Evolutionary conservation across 192 early-diverging fungal genomes (phyloP).

Genomic region (Podila minutissima): DNA sequence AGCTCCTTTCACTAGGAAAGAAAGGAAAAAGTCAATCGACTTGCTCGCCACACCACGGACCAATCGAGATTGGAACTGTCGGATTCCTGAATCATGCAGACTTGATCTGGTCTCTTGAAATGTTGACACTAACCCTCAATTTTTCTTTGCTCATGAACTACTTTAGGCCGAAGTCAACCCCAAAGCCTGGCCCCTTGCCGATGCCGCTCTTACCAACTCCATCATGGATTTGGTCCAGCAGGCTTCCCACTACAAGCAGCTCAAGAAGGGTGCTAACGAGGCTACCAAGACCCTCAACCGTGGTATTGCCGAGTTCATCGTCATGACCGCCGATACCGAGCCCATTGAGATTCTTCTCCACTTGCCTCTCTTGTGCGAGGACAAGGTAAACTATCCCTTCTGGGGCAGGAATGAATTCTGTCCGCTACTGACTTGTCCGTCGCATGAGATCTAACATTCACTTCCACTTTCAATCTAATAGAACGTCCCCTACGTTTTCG

Average conservation of each 20-base stretch:
- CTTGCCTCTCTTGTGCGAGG: conserved; percentile 97
- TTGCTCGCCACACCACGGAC: no score
- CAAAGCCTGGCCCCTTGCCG: conserved; percentile 92
- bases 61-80: no score
- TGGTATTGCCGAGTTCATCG: conserved; percentile 98
- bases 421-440: background rate
- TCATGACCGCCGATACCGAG: conserved; percentile 98
- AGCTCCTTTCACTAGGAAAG: no score
- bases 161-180: conserved; percentile 61
- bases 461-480: conserved; percentile 9
- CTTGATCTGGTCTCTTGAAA: no score
- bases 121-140: no score
- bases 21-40: no score
- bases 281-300: conserved; percentile 99
- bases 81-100: no score
- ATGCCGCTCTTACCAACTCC: conserved; percentile 86
- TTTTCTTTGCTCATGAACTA: background rate
- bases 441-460: background rate
- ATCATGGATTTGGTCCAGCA: conserved; percentile 99
- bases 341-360: conserved; percentile 98
- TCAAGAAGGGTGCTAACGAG: conserved; percentile 99
- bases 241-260: conserved; percentile 99
- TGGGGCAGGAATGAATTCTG: background rate
- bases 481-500: conserved; percentile 99
- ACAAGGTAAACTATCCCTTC: conserved; percentile 69